Evolutionary conservation across 768 basidiomycete genomes (phyloP), one percentile per base, ranked within the genome.

Genomic region (Tremella mesenterica): DNA sequence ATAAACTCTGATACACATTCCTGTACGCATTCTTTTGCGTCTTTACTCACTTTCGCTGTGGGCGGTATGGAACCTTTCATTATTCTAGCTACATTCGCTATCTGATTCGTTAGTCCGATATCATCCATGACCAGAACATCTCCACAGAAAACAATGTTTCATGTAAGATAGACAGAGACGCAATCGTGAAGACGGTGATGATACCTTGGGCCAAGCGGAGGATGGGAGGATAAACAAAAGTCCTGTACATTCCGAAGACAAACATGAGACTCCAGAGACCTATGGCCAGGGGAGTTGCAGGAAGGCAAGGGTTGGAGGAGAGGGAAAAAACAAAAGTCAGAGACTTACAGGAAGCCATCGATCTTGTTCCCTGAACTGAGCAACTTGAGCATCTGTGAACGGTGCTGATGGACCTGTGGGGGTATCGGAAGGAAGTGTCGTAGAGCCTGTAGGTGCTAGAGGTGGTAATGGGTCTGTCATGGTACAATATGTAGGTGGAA

Each of bases 1-100:
- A 97, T 96, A 78, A 95, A 97, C 76, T 97, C 93, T 38, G 87
- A 90, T 52, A 95, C 89, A 75, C 92, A 95, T 75, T 96, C 93
- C 73, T 97, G 93, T 38, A 96, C 89, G 74, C 88, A 91, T 75
- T 97, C 93, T 72, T 97, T 97, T 41, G 91, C 91, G 74, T 97
- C 93, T 73, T 96, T 96, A 7, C 88, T 87, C 65, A 96, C 93
- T 76, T 97, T 97, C 38, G 93, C 88, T 18, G 85, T 85, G 0
- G 83, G 76, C 0, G 93, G 92, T 2, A 96, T 84, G 10, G 88
- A 81, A 38, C 83, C 78, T 74, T 96, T 96, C 92, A 96, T 97
- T 68, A 97, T 92, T 20, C 93, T 81, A 14, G 90, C 83, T n/a
- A 96, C 91, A 70, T 97, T 97, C 48, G 92, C 92, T 63, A 97